These are phyloP conservation scores for Lentinula detonsa DNA, from an alignment of 768 basidiomycete species.

Conservation along the genomic window DNA sequence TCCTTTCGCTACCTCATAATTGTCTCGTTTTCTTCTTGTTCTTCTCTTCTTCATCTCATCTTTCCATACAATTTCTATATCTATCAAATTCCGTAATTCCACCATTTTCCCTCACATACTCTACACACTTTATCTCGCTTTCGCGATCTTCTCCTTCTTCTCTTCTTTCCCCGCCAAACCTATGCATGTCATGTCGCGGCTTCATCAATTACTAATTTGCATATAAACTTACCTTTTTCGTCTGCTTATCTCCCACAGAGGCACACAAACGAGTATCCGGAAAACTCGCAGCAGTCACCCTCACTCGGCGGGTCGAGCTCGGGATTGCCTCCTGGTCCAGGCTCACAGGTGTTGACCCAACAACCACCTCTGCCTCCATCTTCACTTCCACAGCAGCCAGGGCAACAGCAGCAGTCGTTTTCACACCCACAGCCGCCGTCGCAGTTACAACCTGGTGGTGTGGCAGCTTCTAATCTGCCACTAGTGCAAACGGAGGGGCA, in stretches of 20 bases:
- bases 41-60: background rate
- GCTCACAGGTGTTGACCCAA: background rate
- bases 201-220: background rate
- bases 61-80: background rate
- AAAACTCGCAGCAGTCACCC: background rate
- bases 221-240: background rate
- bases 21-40: background rate
- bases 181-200: background rate
- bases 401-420: background rate
- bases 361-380: background rate
- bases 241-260: slow-evolving; percentile 1
- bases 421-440: background rate
- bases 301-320: background rate
- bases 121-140: slow-evolving; percentile 3
- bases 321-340: background rate
- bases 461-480: background rate
- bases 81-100: background rate
- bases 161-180: background rate
- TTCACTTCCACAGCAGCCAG: background rate
- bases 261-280: background rate
- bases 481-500: slow-evolving; percentile 46
- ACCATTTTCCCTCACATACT: background rate
- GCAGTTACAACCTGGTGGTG: background rate
- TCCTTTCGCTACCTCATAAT: background rate
- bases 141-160: background rate